Percentiles rank a stretch among this genome's conserved stretches.
phyloP scores from a whole-genome alignment of 2,329 filamentous ascomycete species.

The Chaetomiaceae sp. region DNA sequence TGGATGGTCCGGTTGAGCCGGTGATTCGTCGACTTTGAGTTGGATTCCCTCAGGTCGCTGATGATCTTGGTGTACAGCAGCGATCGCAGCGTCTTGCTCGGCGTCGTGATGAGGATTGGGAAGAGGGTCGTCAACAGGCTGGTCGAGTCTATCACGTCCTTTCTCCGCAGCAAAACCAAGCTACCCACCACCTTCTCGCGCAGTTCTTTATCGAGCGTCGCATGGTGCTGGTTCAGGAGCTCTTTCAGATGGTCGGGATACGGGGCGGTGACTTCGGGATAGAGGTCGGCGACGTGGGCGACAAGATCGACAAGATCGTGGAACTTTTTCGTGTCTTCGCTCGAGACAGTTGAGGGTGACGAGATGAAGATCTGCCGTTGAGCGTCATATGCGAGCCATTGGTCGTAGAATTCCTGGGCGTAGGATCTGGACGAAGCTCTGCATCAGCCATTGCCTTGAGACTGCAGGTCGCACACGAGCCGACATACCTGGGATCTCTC shows the following conservation, averaged over 20 bases:
- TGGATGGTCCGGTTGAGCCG: constrained; percentile 90
- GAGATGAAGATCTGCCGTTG: constrained; percentile 88
- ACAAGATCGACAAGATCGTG: constrained; percentile 91
- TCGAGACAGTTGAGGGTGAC: constrained; percentile 71
- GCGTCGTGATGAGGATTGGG: constrained; percentile 80
- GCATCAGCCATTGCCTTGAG: background rate
- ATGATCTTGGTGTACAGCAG: constrained; percentile 86
- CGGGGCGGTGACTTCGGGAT: constrained; percentile 69
- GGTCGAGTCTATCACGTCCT: constrained; percentile 84
- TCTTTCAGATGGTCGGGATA: constrained; percentile 79
- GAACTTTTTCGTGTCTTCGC: constrained; percentile 76
- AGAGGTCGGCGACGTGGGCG: constrained; percentile 90
- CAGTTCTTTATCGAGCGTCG: constrained; percentile 74
- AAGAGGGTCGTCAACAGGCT: constrained; percentile 87
- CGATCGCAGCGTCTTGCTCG: constrained; percentile 80
- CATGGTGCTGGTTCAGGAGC: constrained; percentile 78
- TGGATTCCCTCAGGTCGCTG: constrained; percentile 82
- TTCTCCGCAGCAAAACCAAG: constrained; percentile 79
- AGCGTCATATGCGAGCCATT: constrained; percentile 37
- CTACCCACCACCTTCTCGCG: constrained; percentile 93
- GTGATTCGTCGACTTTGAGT: constrained; percentile 85
- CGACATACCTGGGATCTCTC: constrained; percentile 69
- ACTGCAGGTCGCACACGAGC: background rate
- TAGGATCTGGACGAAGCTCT: constrained; percentile 60
- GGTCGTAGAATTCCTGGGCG: constrained; percentile 68